phyloP scores from a whole-genome alignment of 2,329 filamentous ascomycete genomes.

The Botrytis elliptica region DNA sequence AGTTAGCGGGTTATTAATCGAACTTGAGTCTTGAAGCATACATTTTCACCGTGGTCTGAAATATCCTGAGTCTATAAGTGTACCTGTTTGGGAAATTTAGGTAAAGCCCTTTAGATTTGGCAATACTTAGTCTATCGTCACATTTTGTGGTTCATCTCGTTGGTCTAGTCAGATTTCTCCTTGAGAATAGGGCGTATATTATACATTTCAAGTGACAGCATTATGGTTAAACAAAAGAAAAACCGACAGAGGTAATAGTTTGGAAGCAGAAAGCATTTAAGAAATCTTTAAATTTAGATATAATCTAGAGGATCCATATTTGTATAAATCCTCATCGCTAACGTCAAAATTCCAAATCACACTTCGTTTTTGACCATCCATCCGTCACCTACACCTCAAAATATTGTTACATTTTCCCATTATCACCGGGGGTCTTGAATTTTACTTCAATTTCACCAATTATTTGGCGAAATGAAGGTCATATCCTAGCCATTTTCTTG shows the following conservation, averaged over 20 bases:
- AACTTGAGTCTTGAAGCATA: too few species aligned
- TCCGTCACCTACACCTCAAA: background rate
- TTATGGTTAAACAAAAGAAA: background rate
- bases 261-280: background rate
- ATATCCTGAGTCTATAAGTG: too few species aligned
- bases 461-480: slow-evolving; percentile 98
- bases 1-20: too few species aligned
- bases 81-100: too few species aligned
- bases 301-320: slow-evolving; percentile 6
- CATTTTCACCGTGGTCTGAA: too few species aligned
- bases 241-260: background rate
- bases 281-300: background rate
- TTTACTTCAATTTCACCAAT: background rate
- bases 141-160: too few species aligned
- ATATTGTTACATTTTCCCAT: slow-evolving; percentile 3
- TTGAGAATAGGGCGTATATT: background rate
- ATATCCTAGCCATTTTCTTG: slow-evolving; percentile 94
- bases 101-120: too few species aligned
- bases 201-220: background rate
- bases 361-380: background rate
- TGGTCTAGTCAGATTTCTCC: background rate
- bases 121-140: too few species aligned
- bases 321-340: background rate
- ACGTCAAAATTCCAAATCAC: slow-evolving; percentile 3
- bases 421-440: background rate